Evolutionary conservation across 1,284 basidiomycete genomes (phyloP).

Genomic region (Entoloma clypeatum): DNA sequence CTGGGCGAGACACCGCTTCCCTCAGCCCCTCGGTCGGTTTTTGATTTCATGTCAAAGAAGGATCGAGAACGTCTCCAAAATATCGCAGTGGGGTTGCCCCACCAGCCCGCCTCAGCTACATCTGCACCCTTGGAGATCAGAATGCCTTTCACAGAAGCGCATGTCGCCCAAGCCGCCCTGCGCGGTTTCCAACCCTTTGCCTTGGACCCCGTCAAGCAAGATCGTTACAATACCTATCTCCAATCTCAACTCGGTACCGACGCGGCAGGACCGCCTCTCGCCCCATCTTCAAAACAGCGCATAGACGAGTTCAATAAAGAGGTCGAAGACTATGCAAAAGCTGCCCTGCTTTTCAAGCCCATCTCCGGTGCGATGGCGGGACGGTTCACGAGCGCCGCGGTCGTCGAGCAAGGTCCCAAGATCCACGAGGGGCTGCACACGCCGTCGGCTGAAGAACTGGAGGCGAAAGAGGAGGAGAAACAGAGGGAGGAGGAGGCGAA

Average conservation of each 20-base stretch:
- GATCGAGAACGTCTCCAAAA: constrained; percentile 81
- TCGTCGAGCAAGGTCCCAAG: constrained; percentile 60
- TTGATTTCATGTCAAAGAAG: constrained; percentile 90
- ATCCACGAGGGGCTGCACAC: constrained; percentile 74
- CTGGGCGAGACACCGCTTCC: constrained; percentile 80
- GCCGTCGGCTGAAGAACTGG: constrained; percentile 47
- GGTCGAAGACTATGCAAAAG: constrained; percentile 80
- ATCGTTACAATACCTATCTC: constrained; percentile 83
- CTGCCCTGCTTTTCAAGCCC: constrained; percentile 89
- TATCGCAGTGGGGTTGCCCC: constrained; percentile 38
- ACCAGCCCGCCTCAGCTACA: constrained; percentile 21
- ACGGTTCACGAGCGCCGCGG: constrained; percentile 79
- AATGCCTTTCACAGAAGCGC: constrained; percentile 66
- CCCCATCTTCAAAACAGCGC: constrained; percentile 52
- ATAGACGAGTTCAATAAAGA: constrained; percentile 77
- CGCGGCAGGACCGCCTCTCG: constrained; percentile 38
- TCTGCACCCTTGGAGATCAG: constrained; percentile 33
- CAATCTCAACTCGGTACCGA: constrained; percentile 58
- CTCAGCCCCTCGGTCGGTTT: constrained; percentile 74
- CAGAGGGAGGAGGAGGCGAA: constrained; percentile 47
- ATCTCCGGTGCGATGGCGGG: constrained; percentile 90
- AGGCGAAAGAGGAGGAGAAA: constrained; percentile 43
- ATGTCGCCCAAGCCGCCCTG: constrained; percentile 83
- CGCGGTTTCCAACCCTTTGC: constrained; percentile 89
- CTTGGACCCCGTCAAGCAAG: constrained; percentile 74